These are phyloP conservation scores for Pythium utonaiense DNA, from an alignment of 352 stramenopile genomes.

Conservation along the genomic window DNA sequence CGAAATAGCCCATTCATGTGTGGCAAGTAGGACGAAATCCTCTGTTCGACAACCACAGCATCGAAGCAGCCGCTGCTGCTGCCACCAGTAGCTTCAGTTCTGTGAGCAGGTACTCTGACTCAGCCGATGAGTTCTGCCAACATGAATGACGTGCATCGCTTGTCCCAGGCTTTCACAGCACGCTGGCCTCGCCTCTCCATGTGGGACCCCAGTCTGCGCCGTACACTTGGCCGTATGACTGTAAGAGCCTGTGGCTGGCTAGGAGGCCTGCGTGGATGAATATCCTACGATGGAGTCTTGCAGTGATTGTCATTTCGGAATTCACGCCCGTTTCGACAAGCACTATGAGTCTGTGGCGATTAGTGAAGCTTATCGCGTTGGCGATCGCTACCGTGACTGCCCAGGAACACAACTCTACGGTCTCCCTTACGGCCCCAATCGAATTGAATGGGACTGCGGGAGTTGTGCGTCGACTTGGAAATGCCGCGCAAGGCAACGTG, in stretches of 20 bases:
- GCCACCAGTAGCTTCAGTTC: neutral
- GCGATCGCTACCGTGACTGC: neutral
- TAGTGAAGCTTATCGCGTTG: neutral
- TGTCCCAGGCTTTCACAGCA: neutral
- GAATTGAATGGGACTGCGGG: constrained; percentile 33
- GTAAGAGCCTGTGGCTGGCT: too few relatives aligned
- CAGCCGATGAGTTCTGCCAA: neutral
- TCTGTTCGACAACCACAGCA: neutral
- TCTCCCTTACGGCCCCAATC: neutral
- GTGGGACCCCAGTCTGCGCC: neutral
- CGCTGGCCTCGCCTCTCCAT: neutral
- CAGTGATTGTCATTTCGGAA: neutral
- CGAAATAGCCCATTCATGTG: neutral
- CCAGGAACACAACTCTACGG: neutral
- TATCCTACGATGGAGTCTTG: neutral
- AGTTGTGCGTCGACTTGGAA: constrained; percentile 4
- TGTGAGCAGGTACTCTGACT: neutral
- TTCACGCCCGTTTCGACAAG: neutral
- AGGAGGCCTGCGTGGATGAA: too few relatives aligned
- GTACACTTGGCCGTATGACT: neutral
- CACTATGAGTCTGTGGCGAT: neutral
- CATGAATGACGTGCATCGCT: neutral
- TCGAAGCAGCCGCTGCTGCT: neutral
- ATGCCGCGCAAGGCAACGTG: too few relatives aligned
- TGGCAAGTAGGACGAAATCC: too few relatives aligned